These are phyloP conservation scores for Colletotrichum scovillei DNA, from an alignment of 2,329 filamentous ascomycete species.

Conservation along the genomic window DNA sequence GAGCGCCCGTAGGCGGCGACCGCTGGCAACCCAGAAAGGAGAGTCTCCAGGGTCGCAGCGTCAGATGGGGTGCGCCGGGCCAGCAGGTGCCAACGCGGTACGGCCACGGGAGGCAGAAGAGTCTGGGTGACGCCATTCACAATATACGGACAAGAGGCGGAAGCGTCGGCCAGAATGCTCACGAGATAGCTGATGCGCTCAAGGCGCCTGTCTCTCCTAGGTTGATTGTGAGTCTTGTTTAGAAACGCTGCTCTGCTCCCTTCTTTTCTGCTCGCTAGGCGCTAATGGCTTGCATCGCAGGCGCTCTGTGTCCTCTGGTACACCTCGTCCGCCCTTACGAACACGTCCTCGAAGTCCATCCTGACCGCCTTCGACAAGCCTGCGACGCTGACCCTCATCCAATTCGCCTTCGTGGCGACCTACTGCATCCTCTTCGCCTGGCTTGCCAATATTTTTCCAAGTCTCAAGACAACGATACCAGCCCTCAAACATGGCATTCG, in stretches of 20 bases:
- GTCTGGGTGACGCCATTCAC: conserved; percentile 86
- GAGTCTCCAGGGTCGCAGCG: conserved; percentile 57
- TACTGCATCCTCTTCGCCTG: conserved; percentile 87
- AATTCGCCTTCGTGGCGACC: conserved; percentile 92
- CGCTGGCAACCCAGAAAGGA: conserved; percentile 72
- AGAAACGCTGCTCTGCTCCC: conserved; percentile 39
- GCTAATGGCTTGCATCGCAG: conserved; percentile 57
- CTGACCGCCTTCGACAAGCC: conserved; percentile 91
- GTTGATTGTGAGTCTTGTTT: conserved; percentile 74
- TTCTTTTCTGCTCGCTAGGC: neutral
- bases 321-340: conserved; percentile 92
- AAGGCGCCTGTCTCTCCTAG: conserved; percentile 89
- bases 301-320: conserved; percentile 92
- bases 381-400: conserved; percentile 89
- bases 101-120: conserved; percentile 82
- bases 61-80: conserved; percentile 43
- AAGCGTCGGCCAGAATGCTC: conserved; percentile 92
- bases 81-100: conserved; percentile 30
- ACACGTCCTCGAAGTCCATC: conserved; percentile 98
- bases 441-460: conserved; percentile 78
- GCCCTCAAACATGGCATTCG: conserved; percentile 88
- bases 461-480: conserved; percentile 77
- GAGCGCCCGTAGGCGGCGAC: conserved; percentile 51
- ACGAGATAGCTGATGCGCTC: conserved; percentile 91
- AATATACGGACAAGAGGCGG: conserved; percentile 83